phyloP scores from a whole-genome alignment of 371 early-diverging fungal genomes.

The Mortierella sp. region DNA sequence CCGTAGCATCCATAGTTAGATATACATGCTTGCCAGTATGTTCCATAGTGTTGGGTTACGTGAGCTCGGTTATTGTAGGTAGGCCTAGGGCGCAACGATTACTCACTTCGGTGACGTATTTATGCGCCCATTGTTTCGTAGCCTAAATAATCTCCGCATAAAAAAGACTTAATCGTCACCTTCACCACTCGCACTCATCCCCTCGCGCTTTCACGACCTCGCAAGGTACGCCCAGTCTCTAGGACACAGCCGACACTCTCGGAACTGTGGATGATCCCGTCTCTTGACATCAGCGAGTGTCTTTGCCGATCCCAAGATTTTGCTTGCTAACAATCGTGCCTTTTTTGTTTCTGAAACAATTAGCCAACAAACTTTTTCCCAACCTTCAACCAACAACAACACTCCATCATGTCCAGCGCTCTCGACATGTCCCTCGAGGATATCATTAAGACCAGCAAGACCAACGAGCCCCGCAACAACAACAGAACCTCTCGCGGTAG shows the following conservation, averaged over 20 bases:
- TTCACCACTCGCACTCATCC: not conserved
- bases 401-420: conserved; percentile 62
- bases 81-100: no score
- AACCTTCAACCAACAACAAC: not conserved
- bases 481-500: conserved; percentile 36
- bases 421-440: conserved; percentile 82
- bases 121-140: no score
- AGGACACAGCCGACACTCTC: not conserved
- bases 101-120: no score
- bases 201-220: not conserved
- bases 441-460: conserved; percentile 68
- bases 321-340: not conserved
- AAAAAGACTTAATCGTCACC: not conserved
- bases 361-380: not conserved
- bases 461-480: conserved; percentile 59
- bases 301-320: not conserved
- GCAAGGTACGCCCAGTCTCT: conserved; percentile 5
- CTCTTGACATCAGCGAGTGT: not conserved
- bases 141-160: not conserved
- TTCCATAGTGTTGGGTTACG: no score
- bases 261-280: not conserved
- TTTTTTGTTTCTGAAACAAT: not conserved
- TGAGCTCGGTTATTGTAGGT: no score
- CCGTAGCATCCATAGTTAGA: not conserved
- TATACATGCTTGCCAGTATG: not conserved